Evolutionary conservation across 805 yeast genomes (phyloP).

Genomic region (Saccharomyces jurei): DNA sequence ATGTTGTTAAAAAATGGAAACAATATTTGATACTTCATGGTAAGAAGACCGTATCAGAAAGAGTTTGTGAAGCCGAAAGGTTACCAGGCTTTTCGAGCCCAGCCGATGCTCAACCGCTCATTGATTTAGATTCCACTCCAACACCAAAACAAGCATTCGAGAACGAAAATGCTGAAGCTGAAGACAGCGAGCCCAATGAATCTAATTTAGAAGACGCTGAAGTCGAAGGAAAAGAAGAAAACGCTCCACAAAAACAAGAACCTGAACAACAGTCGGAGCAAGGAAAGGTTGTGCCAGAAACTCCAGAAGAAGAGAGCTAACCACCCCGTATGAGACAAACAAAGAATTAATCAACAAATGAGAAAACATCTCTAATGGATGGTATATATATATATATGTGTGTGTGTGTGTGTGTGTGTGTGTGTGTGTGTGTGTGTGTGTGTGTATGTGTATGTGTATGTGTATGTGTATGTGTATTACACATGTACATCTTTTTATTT

Average conservation of each 20-base stretch:
- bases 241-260: conserved; percentile 4
- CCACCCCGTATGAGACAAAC: conserved; percentile 6
- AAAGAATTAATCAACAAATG: conserved; percentile 8
- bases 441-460: conserved; percentile 3
- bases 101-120: conserved; percentile 28
- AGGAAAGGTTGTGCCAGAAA: conserved; percentile 16
- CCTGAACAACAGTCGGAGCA: conserved; percentile 2
- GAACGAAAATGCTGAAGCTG: conserved; percentile 21
- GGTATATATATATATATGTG: conserved; percentile 4
- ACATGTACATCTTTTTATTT: neutral
- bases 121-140: conserved; percentile 34
- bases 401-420: neutral
- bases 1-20: conserved; percentile 62
- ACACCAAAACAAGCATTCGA: conserved; percentile 15
- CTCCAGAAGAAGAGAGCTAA: conserved; percentile 12
- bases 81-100: conserved; percentile 24
- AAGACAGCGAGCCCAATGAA: conserved; percentile 15
- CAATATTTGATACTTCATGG: conserved; percentile 41
- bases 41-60: conserved; percentile 50
- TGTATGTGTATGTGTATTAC: neutral
- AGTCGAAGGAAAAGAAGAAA: conserved; percentile 11
- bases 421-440: neutral
- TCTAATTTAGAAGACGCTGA: conserved; percentile 12
- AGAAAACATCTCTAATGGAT: conserved; percentile 4
- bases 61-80: conserved; percentile 42